Evolutionary conservation across 163 green algal species (phyloP), one percentile per base, ranked within the genome.

Genomic region (Scenedesmus sp.): DNA sequence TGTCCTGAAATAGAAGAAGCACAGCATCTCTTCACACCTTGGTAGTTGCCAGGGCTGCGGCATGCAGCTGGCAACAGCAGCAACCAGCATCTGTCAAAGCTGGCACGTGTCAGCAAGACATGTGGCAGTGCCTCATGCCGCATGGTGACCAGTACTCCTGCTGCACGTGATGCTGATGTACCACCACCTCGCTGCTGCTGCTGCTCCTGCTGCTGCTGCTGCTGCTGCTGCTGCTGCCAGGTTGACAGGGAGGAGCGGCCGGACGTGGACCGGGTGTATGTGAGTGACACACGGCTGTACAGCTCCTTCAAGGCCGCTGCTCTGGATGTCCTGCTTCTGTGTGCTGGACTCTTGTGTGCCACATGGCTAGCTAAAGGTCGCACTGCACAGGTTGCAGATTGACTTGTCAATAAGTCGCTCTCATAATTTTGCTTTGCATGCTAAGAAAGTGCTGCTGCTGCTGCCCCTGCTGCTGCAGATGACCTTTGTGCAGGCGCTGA

Each of bases 221-320:
- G 20, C 23, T 52, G 9, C 3, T 73, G 18, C 66, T 95, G 64
- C 70, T 79, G 70, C 70, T 79, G 70, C 20, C 20, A 79, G 70
- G 70, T 79, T 79, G 97, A 99, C 93, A 89, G 96, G 10, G 97
- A 99, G 95, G 97, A 99, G 94, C 94, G 98, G 13, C 96, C 97
- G 1, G 97, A 99, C 92, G 96, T 99, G 86, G 97, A 99, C 93
- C 94, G 94, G 13, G 92, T 98, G 12, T 97, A 94, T 94, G 97
- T 97, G 91, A 94, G 94, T 91, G n/a, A 18, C 54, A 82, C 6
- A 23, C 3, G 76, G 12, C 64, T 23, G 64, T 13, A 70, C 70
- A 52, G 4, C 16, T 34, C 3, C 12, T 15, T 46, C 70, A 79
- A 52, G 34, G 34, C 34, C 34, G 34, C 34, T 46, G 34, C 34